phyloP scores from a whole-genome alignment of 2,329 filamentous ascomycete genomes.

The Fusarium sp. region DNA sequence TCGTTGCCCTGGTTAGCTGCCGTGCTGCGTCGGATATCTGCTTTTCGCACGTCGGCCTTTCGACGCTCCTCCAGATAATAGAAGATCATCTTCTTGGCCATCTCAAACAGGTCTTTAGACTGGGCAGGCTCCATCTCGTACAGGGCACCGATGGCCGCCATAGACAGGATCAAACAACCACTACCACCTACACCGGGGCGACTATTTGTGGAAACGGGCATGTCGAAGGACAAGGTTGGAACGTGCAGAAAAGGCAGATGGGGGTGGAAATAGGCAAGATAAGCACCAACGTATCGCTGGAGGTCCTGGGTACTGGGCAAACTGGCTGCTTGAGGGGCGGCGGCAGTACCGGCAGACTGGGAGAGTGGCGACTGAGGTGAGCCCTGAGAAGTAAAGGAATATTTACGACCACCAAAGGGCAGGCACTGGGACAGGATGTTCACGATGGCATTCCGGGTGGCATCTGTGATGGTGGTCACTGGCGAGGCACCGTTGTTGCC shows the following conservation, averaged over 20 bases:
- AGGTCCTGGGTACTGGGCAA: conserved; percentile 87
- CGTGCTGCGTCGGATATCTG: conserved; percentile 67
- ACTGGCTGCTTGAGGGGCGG: conserved; percentile 63
- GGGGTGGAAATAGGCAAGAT: conserved; percentile 92
- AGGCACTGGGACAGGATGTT: conserved; percentile 69
- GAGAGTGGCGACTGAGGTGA: conserved; percentile 67
- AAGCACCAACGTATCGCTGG: conserved; percentile 89
- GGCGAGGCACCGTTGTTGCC: conserved; percentile 70
- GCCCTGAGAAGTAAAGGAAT: conserved; percentile 69
- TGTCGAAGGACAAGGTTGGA: conserved; percentile 90
- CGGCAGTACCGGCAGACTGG: conserved; percentile 61
- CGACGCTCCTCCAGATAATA: conserved; percentile 91
- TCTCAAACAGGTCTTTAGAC: conserved; percentile 89
- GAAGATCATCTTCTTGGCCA: conserved; percentile 95
- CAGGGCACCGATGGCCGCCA: conserved; percentile 83
- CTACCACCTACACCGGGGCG: conserved; percentile 77
- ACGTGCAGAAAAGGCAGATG: conserved; percentile 96
- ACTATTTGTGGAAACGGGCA: conserved; percentile 74
- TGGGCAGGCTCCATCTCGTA: conserved; percentile 86
- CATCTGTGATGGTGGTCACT: conserved; percentile 73
- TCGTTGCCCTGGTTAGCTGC: conserved; percentile 65
- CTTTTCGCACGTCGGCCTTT: conserved; percentile 81
- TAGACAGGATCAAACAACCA: conserved; percentile 85
- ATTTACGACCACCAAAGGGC: conserved; percentile 70
- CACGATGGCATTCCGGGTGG: conserved; percentile 71